Percentiles rank a stretch among this genome's conserved stretches.
These are phyloP conservation scores for Kuraishia capsulata DNA, from an alignment of 805 yeast species.

Conservation along the genomic window DNA sequence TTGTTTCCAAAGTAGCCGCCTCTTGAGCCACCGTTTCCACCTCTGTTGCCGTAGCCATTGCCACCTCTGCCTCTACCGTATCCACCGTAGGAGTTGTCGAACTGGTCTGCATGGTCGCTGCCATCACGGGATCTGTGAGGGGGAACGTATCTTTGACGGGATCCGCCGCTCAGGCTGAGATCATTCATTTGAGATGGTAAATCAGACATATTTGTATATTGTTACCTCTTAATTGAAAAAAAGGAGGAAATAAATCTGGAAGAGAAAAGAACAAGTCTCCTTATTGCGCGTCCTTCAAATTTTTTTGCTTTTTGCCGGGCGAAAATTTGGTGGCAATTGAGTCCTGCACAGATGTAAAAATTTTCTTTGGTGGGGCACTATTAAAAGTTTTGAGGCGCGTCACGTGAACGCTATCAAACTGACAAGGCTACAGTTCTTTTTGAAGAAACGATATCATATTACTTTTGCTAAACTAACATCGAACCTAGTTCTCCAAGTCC, in stretches of 20 bases:
- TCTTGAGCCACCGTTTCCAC: constrained; percentile 20
- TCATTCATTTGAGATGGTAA: constrained; percentile 29
- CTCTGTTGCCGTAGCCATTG: constrained; percentile 20
- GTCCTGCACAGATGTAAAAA: too few species aligned
- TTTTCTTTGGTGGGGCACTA: too few species aligned
- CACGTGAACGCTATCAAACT: too few species aligned
- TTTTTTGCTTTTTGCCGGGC: too few species aligned
- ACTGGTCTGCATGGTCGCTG: constrained; percentile 17
- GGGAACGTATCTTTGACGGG: constrained; percentile 31
- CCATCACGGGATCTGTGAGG: constrained; percentile 13
- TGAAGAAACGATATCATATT: too few species aligned
- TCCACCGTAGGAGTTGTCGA: constrained; percentile 19
- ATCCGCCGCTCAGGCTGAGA: constrained; percentile 38
- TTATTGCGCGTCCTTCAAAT: too few species aligned
- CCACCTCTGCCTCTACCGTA: constrained; percentile 20
- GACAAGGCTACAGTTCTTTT: too few species aligned
- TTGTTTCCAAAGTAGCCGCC: constrained; percentile 19
- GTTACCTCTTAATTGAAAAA: constrained; percentile 1
- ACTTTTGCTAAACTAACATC: too few species aligned
- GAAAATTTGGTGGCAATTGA: too few species aligned
- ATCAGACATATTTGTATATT: constrained; percentile 4
- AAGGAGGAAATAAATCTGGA: too few species aligned
- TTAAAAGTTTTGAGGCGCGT: too few species aligned
- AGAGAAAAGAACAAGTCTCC: constrained; percentile 2
- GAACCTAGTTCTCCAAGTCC: constrained; percentile 79